Base-by-base conservation (phyloP, 2,329 filamentous ascomycete genomes). In the Colletotrichum coccodes region DNA sequence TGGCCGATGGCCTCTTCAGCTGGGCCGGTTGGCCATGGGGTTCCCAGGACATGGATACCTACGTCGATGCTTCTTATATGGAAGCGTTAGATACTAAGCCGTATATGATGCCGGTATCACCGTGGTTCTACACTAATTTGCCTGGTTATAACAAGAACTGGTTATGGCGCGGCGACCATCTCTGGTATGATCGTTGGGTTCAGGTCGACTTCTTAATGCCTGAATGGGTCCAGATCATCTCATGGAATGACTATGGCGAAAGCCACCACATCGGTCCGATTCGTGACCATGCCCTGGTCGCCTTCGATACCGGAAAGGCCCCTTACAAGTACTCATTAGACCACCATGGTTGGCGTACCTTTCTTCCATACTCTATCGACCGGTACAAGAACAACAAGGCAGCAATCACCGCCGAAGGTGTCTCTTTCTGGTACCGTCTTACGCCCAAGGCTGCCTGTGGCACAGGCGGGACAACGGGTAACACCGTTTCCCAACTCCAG, bases 101-200 rank as follows among this genome's bases (percentile, higher is more conserved):
- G 0, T 81, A 78, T 64, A 87, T 88, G 83, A 87, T 87, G 84
- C 81, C 85, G 3, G 82, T 87, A 14, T 84, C 84, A 0, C 86
- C 87, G 0, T 89, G 86, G 86, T 89, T 89, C 75, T 89, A 84
- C 76, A 89, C 89, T 47, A 86, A 89, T 62, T 78, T 90, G 5
- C 84, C 86, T 0, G 79, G 80, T 7, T 86, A 82, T 69, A 79
- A 77, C 72, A 85, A 89, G 79, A 86, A 87, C 73, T 88, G 84
- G 82, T 79, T 90, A 1, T 91, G 88, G 81, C 84, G 84, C 4
- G 84, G 86, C 14, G 89, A 90, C 68, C 79, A 85, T 53, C 77
- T 91, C 11, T 89, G 89, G 84, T 85, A 84, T 68, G n/a, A 88
- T 64, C 85, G 89, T 30, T 90, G 88, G 88, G 79, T 85, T 16